Evolutionary conservation across 2,329 filamentous ascomycete genomes (phyloP).

Genomic region (Nemania sp.): DNA sequence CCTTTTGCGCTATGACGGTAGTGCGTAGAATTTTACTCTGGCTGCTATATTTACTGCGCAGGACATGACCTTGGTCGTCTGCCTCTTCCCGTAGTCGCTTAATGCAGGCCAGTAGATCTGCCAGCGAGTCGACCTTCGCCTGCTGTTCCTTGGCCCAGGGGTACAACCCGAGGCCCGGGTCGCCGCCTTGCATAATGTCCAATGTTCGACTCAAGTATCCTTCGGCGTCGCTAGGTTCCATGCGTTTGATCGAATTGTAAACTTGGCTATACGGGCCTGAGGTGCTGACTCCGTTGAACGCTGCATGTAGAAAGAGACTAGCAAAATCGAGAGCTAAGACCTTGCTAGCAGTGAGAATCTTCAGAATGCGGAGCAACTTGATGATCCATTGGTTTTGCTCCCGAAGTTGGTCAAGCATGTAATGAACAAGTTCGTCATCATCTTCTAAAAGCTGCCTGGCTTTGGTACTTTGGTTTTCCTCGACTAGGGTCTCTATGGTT

Average conservation of each 20-base stretch:
- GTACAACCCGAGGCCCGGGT: slow-evolving; percentile 42
- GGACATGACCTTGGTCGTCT: slow-evolving; percentile 48
- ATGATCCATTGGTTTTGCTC: slow-evolving; percentile 45
- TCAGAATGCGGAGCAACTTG: slow-evolving; percentile 53
- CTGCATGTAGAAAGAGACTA: slow-evolving; percentile 62
- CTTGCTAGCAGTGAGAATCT: slow-evolving; percentile 47
- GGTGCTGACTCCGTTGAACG: slow-evolving; percentile 57
- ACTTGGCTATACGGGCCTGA: slow-evolving; percentile 57
- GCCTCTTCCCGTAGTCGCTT: slow-evolving; percentile 50
- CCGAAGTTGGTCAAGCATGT: slow-evolving; percentile 42
- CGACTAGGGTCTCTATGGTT: slow-evolving; percentile 53
- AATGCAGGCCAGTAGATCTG: slow-evolving; percentile 50
- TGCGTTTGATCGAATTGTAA: slow-evolving; percentile 61
- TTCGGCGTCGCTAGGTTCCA: slow-evolving; percentile 55
- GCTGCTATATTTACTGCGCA: slow-evolving; percentile 76
- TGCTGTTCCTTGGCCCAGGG: slow-evolving; percentile 40
- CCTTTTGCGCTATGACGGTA: slow-evolving; percentile 79
- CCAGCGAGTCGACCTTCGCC: slow-evolving; percentile 42
- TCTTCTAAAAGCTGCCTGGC: slow-evolving; percentile 62
- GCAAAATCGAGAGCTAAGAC: slow-evolving; percentile 46
- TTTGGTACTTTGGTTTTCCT: slow-evolving; percentile 45
- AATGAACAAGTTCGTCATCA: slow-evolving; percentile 55
- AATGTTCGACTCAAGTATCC: slow-evolving; percentile 49
- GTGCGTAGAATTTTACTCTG: slow-evolving; percentile 72
- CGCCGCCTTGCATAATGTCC: slow-evolving; percentile 43